A percentile compares a stretch with the other conserved stretches of the same genome.
phyloP scores from a whole-genome alignment of 345 rosid genomes.

The Stellera chamaejasme region DNA sequence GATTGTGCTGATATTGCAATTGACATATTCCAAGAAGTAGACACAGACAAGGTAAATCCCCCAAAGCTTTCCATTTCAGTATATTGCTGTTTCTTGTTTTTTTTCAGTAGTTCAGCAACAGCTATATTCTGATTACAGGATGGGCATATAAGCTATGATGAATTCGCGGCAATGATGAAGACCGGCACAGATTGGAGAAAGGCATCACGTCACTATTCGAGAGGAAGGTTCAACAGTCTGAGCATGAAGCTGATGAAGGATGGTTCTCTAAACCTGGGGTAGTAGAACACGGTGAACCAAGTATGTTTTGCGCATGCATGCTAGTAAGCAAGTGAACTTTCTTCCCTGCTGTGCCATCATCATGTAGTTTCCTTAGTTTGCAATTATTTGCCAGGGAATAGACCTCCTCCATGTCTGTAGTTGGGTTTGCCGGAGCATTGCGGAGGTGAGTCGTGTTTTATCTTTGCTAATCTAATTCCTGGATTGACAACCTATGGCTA shows the following conservation, averaged over 20 bases:
- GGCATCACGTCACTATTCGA: conserved; percentile 99
- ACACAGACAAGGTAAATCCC: conserved; percentile 78
- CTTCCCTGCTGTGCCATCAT: conserved; percentile 16
- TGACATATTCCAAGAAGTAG: conserved; percentile 99
- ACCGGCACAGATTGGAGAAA: conserved; percentile 99
- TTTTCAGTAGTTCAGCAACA: conserved; percentile 9
- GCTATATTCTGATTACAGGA: conserved; percentile 41
- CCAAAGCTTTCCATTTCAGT: not conserved
- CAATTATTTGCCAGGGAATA: conserved; percentile 18
- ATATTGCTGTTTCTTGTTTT: not conserved
- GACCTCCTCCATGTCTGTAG: too few species aligned
- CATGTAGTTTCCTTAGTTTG: conserved; percentile 19
- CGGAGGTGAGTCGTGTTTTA: conserved; percentile 4
- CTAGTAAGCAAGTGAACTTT: conserved; percentile 15
- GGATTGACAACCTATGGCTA: conserved; percentile 22
- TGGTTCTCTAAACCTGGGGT: conserved; percentile 84
- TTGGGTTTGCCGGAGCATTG: not conserved
- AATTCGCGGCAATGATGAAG: conserved; percentile 98
- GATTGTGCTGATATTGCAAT: conserved; percentile 88
- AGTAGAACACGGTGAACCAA: too few species aligned
- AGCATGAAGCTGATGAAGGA: conserved; percentile 97
- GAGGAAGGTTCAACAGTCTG: conserved; percentile 98
- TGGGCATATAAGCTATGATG: conserved; percentile 94
- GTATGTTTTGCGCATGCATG: not conserved
- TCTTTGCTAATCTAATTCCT: conserved; percentile 20